Base-by-base conservation (phyloP, 2,329 filamentous ascomycete genomes). In the Trichoderma harzianum region DNA sequence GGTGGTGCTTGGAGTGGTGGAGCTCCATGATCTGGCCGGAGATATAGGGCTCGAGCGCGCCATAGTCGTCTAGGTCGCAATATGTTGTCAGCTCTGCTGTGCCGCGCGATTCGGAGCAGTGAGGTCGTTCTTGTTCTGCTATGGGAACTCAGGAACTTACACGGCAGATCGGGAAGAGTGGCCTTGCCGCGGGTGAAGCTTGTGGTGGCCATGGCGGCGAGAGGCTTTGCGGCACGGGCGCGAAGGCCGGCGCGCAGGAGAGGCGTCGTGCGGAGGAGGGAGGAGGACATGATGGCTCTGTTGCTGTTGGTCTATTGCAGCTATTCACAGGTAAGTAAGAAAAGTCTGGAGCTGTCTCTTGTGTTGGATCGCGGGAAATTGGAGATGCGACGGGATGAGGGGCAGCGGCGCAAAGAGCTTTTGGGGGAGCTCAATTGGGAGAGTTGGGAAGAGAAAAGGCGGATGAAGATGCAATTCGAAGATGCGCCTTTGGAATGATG, bases 11-110 rank as follows among this genome's bases (percentile, higher is more conserved):
- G 85, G 89, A 91, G 89, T 97, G 93, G 87, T 97, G 95, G 60
- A 97, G 89, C 86, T 97, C 93, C 95, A 97, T 97, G 86, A 97
- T 97, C 84, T 96, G 90, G 82, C 92, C 92, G 63, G 92, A 95
- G 85, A 97, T 90, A 79, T 86, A 80, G 65, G 89, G 89, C 86
- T 99, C 96, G 78, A 99, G 94, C 67, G 95, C 96, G 80, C 92
- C 93, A 83, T 98, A 99, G 87, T 98, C 96, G 82, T 98, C 95
- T 97, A 3, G 24, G 10, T 30, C 18, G 30, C 18, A 43, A n/a
- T 47, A 62, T 68, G 11, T 5, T 26, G 5, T 69, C 21, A 69
- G 55, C n/a, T 36, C 28, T 11, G 64, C 61, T 53, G 32, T 69
- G n/a, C 11, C 16, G 73, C 64, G 16, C 65, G n/a, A 28, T 26